Evolutionary conservation across 2,329 filamentous ascomycete species (phyloP).

Genomic region (Chaetomiaceae sp.): DNA sequence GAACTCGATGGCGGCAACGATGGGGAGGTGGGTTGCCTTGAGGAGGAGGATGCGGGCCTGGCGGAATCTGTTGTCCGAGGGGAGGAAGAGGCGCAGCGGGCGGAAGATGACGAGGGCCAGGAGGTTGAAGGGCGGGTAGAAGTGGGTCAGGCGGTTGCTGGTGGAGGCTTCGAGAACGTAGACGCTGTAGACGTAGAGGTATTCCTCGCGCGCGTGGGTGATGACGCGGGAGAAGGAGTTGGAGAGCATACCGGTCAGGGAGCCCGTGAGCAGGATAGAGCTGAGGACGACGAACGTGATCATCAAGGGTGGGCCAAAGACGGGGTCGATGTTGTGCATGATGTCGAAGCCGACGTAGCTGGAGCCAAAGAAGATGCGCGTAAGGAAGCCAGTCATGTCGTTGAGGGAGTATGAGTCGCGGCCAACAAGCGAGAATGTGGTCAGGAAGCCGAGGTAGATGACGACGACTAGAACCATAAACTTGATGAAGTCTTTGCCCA

Average conservation of each 20-base stretch:
- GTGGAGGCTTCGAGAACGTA: constrained; percentile 64
- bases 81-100: constrained; percentile 64
- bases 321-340: constrained; percentile 54
- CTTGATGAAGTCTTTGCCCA: constrained; percentile 89
- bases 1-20: constrained; percentile 63
- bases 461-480: constrained; percentile 71
- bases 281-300: constrained; percentile 73
- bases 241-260: constrained; percentile 70
- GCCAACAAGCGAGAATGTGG: constrained; percentile 77
- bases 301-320: constrained; percentile 58
- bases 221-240: constrained; percentile 67
- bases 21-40: constrained; percentile 60
- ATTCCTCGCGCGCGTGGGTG: constrained; percentile 65
- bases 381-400: constrained; percentile 70
- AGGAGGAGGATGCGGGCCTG: constrained; percentile 56
- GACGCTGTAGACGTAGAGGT: constrained; percentile 68
- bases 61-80: constrained; percentile 59
- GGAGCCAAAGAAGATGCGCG: constrained; percentile 77
- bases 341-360: constrained; percentile 69
- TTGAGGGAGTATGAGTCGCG: constrained; percentile 60
- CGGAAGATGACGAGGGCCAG: constrained; percentile 67
- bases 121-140: constrained; percentile 69
- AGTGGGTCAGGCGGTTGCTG: constrained; percentile 63
- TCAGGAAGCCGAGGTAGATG: constrained; percentile 82
- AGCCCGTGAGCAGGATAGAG: constrained; percentile 73